A percentile compares a stretch with the other conserved stretches of the same genome.
Evolutionary conservation across 345 rosid genomes (phyloP).

Genomic region (Eucalyptus sideroxylon): DNA sequence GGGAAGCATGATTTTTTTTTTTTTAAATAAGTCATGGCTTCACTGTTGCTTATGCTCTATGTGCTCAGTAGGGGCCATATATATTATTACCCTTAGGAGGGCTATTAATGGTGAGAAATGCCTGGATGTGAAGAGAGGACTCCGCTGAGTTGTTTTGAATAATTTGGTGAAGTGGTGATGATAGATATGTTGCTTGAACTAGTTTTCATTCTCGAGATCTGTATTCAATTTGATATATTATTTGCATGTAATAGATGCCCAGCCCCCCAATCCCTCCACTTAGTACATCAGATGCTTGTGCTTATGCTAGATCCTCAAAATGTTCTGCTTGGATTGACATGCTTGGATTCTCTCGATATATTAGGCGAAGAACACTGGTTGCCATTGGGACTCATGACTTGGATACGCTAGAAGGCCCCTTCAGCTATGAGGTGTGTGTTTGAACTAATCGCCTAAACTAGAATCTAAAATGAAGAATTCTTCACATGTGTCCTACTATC

Average conservation of each 20-base stretch:
- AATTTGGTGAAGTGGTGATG: neutral
- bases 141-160: neutral
- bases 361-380: constrained; percentile 76
- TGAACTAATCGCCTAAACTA: neutral
- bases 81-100: neutral
- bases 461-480: neutral
- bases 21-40: neutral
- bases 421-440: constrained; percentile 77
- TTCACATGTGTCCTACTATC: neutral
- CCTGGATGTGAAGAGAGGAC: neutral
- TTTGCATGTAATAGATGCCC: neutral
- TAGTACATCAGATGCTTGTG: neutral
- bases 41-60: neutral
- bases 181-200: neutral
- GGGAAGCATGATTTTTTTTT: neutral
- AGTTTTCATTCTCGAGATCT: neutral
- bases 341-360: neutral
- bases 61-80: neutral
- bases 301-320: neutral
- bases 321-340: neutral
- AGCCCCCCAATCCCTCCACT: neutral
- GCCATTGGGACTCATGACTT: constrained; percentile 98
- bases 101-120: neutral
- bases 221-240: neutral
- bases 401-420: constrained; percentile 81